Evolutionary conservation across 345 rosid genomes (phyloP).

Genomic region (Linum lewisii): DNA sequence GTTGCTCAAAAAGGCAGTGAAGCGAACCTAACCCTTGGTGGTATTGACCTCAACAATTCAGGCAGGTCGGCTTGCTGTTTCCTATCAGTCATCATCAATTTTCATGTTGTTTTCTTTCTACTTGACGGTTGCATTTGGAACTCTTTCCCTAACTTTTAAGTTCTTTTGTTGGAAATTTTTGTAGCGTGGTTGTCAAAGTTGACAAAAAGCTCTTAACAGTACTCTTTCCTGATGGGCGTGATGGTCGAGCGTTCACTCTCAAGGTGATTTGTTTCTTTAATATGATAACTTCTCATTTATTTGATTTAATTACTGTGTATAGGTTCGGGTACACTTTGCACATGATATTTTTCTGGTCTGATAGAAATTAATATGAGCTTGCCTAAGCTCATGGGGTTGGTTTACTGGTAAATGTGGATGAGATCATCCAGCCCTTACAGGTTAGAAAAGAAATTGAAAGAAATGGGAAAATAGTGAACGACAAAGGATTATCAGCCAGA

Average conservation of each 20-base stretch:
- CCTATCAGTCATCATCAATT: constrained; percentile 11
- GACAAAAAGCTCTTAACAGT: constrained; percentile 94
- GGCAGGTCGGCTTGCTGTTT: constrained; percentile 93
- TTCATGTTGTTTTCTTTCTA: constrained; percentile 7
- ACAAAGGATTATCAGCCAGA: background rate
- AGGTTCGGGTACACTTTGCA: too few species aligned
- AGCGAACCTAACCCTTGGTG: constrained; percentile 69
- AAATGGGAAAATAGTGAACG: background rate
- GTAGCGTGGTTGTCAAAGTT: constrained; percentile 88
- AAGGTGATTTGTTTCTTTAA: constrained; percentile 42
- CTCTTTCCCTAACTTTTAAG: constrained; percentile 21
- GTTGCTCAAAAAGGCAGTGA: constrained; percentile 53
- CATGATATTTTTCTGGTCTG: background rate
- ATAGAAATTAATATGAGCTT: background rate
- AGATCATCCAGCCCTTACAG: background rate
- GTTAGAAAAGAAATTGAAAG: background rate
- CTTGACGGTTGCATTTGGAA: constrained; percentile 9
- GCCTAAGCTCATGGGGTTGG: background rate
- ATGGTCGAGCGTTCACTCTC: constrained; percentile 91
- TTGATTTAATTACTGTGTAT: background rate
- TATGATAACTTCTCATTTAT: background rate
- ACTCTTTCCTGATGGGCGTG: constrained; percentile 91
- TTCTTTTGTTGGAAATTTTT: constrained; percentile 18
- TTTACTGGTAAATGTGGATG: background rate
- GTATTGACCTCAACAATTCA: constrained; percentile 99